Conservation (phyloP, 352 stramenopile genomes). For the Globisporangium sylvaticum region DNA sequence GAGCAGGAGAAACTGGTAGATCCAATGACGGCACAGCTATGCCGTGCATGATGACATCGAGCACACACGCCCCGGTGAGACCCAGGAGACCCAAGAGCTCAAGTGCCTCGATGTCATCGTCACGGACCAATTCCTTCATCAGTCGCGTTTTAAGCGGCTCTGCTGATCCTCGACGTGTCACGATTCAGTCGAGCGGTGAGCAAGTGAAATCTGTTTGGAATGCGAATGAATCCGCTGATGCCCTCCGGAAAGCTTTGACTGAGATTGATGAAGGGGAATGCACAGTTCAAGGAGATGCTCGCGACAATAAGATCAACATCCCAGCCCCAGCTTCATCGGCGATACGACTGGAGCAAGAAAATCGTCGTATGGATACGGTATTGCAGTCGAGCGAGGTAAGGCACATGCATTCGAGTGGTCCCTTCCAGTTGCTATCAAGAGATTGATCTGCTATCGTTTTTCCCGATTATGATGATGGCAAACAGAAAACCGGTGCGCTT, state of each 20-base stretch:
- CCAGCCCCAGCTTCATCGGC: neutral
- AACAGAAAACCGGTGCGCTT: neutral
- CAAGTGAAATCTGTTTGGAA: neutral
- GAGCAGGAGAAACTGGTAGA: neutral
- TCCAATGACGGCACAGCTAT: neutral
- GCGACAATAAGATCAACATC: neutral
- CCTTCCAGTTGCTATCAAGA: neutral
- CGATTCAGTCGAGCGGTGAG: too few species aligned
- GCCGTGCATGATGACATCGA: neutral
- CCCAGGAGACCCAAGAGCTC: slow-evolving; percentile 30
- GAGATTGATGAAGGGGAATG: slow-evolving; percentile 19
- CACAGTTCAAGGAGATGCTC: neutral
- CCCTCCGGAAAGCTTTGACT: neutral
- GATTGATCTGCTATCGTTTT: neutral
- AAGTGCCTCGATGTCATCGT: slow-evolving; percentile 17
- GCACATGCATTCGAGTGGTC: neutral
- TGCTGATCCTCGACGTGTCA: neutral
- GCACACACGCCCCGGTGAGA: slow-evolving; percentile 1
- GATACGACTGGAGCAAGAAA: neutral
- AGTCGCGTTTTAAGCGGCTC: slow-evolving; percentile 18
- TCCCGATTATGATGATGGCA: neutral
- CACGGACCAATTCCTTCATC: slow-evolving; percentile 9
- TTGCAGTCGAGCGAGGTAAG: neutral
- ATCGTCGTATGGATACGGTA: neutral
- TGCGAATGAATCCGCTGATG: neutral